phyloP scores from a whole-genome alignment of 1,284 basidiomycete species.

The Ustilago esculenta region DNA sequence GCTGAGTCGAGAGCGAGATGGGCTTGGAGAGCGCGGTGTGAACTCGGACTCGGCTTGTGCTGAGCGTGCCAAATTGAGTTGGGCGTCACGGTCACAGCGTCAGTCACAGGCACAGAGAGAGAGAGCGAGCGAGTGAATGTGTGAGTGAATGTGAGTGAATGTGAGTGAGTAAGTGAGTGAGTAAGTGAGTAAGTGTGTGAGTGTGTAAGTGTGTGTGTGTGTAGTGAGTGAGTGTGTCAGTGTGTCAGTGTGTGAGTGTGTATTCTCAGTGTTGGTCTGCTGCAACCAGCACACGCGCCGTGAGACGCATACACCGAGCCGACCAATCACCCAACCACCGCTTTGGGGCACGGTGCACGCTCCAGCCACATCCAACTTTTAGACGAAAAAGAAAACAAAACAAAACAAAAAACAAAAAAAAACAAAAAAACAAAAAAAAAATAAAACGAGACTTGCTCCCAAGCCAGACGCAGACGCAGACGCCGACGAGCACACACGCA shows the following conservation, averaged over 20 bases:
- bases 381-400: no score
- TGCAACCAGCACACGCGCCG: background rate
- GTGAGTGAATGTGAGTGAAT: slow-evolving; percentile 3
- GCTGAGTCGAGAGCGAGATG: background rate
- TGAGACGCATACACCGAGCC: no score
- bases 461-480: no score
- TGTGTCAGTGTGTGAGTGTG: background rate
- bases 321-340: no score
- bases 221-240: background rate
- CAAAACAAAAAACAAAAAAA: slow-evolving; percentile 1
- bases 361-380: no score
- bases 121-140: slow-evolving; percentile 1
- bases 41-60: no score
- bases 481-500: no score
- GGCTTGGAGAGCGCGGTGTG: slow-evolving; percentile 1
- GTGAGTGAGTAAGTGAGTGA: background rate
- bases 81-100: no score
- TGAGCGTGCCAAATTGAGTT: no score
- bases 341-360: no score
- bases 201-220: background rate
- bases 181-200: background rate
- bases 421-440: background rate
- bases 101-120: no score
- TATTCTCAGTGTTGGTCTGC: slow-evolving; percentile 13
- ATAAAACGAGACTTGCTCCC: no score